These are phyloP conservation scores for Escallonia rubra DNA, from an alignment of 129 eudicot species.

Conservation along the genomic window DNA sequence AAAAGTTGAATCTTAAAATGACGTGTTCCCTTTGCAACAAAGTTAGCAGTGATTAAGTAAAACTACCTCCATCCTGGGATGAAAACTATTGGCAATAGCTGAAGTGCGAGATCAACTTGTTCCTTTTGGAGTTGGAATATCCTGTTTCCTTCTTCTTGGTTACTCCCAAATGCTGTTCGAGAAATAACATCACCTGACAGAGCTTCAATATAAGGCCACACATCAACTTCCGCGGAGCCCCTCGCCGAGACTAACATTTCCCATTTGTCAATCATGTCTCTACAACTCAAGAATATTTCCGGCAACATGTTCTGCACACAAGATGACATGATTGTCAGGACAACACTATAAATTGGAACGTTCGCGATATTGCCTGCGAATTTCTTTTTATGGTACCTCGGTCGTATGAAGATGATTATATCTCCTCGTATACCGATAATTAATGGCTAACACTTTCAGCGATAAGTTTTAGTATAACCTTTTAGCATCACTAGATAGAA, in stretches of 20 bases:
- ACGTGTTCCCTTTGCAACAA: too few relatives aligned
- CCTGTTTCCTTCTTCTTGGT: not conserved
- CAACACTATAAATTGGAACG: too few relatives aligned
- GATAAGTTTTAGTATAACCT: too few relatives aligned
- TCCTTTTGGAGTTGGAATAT: slow-evolving; percentile 5
- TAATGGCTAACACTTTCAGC: too few relatives aligned
- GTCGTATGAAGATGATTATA: too few relatives aligned
- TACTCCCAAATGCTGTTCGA: not conserved
- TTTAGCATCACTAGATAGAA: too few relatives aligned
- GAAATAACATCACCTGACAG: not conserved
- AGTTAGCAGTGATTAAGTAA: not conserved
- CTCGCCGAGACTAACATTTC: not conserved
- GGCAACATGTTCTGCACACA: not conserved
- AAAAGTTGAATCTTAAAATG: too few relatives aligned
- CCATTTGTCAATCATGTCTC: not conserved
- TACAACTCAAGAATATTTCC: not conserved
- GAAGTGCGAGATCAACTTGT: not conserved
- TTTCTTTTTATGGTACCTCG: too few relatives aligned
- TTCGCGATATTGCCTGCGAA: too few relatives aligned
- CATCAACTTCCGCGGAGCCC: not conserved
- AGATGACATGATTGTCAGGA: not conserved
- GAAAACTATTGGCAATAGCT: not conserved
- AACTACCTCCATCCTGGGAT: slow-evolving; percentile 15
- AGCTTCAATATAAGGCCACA: not conserved
- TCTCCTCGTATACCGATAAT: too few relatives aligned